These are phyloP conservation scores for Lycium ferocissimum DNA, from an alignment of 257 asterid genomes.

Conservation along the genomic window DNA sequence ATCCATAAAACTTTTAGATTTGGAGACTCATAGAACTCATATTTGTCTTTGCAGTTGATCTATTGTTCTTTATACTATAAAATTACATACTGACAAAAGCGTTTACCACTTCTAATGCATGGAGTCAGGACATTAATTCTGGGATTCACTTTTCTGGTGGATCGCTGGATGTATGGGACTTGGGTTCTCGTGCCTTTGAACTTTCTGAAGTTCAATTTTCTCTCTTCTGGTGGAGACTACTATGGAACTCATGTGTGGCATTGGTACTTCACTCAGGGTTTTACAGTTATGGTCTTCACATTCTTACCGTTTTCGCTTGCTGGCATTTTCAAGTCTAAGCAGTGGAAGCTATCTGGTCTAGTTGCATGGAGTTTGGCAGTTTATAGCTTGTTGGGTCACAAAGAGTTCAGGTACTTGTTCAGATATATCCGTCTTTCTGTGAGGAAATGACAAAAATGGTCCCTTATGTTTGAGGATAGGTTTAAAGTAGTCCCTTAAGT, in stretches of 20 bases:
- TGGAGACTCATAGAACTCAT: not conserved
- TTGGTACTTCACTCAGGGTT: slow-evolving; percentile 99
- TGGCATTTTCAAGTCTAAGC: slow-evolving; percentile 70
- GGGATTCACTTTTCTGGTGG: slow-evolving; percentile 76
- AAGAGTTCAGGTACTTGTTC: slow-evolving; percentile 85
- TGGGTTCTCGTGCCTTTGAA: slow-evolving; percentile 93
- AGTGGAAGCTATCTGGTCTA: slow-evolving; percentile 80
- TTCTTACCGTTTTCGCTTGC: slow-evolving; percentile 72
- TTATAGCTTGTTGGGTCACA: slow-evolving; percentile 95
- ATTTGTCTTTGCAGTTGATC: slow-evolving; percentile 28
- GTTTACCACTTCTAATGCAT: slow-evolving; percentile 42
- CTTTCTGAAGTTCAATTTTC: slow-evolving; percentile 88
- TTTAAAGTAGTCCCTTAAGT: too few species aligned
- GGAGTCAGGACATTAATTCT: slow-evolving; percentile 69
- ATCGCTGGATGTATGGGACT: slow-evolving; percentile 80
- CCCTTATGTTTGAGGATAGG: too few species aligned
- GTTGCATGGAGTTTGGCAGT: slow-evolving; percentile 85
- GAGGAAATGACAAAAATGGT: too few species aligned
- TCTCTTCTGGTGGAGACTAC: slow-evolving; percentile 96
- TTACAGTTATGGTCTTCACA: slow-evolving; percentile 88
- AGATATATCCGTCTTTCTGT: not conserved
- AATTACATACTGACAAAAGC: slow-evolving; percentile 19
- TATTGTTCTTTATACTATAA: not conserved
- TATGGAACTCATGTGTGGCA: slow-evolving; percentile 99
- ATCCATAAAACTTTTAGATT: slow-evolving; percentile 1